phyloP scores from a whole-genome alignment of 148 eudicot species.

The Camellia lanceoleosa region DNA sequence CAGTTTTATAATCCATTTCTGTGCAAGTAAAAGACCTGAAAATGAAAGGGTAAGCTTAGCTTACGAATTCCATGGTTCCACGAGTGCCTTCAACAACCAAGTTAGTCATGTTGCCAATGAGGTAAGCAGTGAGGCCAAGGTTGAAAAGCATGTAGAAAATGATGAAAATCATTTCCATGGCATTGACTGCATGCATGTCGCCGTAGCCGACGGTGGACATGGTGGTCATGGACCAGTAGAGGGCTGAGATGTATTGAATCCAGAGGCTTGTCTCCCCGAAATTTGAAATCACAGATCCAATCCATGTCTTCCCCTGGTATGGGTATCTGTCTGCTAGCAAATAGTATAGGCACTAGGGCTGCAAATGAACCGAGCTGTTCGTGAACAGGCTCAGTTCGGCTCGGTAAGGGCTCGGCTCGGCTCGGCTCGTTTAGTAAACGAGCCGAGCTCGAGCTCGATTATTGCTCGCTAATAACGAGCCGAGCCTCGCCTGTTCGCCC shows the following conservation, averaged over 20 bases:
- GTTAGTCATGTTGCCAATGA: constrained; percentile 93
- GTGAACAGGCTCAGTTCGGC: too few species aligned
- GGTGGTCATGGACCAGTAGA: constrained; percentile 86
- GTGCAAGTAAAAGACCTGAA: background rate
- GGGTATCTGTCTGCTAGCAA: constrained; percentile 73
- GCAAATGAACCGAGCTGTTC: too few species aligned
- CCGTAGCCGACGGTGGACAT: constrained; percentile 91
- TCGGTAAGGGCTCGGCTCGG: too few species aligned
- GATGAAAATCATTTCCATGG: constrained; percentile 73
- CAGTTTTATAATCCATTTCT: background rate
- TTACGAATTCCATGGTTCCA: constrained; percentile 84
- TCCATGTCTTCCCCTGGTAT: constrained; percentile 72
- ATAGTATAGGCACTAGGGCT: constrained; percentile 47
- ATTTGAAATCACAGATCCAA: constrained; percentile 59
- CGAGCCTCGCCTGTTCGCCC: too few species aligned
- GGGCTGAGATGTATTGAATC: constrained; percentile 64
- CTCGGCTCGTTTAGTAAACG: too few species aligned
- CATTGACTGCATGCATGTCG: constrained; percentile 78
- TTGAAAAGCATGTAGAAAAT: constrained; percentile 88
- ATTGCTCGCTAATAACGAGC: too few species aligned
- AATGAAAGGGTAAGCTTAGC: constrained; percentile 6
- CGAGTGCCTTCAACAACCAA: constrained; percentile 85
- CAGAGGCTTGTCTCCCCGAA: constrained; percentile 55
- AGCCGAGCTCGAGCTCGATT: too few species aligned
- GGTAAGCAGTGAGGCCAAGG: constrained; percentile 79